A percentile compares a stretch with the other conserved stretches of the same genome.
These are phyloP conservation scores for Annulohypoxylon stygium DNA, from an alignment of 495 filamentous ascomycete genomes.

Conservation along the genomic window DNA sequence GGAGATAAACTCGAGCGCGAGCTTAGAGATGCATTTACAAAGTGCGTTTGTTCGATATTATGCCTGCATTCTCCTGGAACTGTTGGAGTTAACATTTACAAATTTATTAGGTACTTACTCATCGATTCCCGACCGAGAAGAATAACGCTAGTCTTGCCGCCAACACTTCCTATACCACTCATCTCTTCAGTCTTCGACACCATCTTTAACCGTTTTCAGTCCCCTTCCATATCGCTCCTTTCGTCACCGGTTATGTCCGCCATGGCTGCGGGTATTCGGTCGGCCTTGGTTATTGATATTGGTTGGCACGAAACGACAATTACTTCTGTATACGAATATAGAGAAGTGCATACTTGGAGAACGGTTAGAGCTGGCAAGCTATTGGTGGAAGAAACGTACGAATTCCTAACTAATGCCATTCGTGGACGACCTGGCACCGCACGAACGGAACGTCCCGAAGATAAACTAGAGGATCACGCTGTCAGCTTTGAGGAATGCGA, in stretches of 20 bases:
- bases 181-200: slow-evolving; percentile 79
- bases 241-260: slow-evolving; percentile 77
- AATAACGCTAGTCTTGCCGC: slow-evolving; percentile 78
- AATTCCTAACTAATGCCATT: slow-evolving; percentile 65
- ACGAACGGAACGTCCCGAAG: slow-evolving; percentile 44
- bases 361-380: slow-evolving; percentile 80
- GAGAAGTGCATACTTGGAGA: slow-evolving; percentile 75
- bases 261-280: slow-evolving; percentile 84
- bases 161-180: slow-evolving; percentile 80
- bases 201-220: slow-evolving; percentile 82
- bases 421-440: slow-evolving; percentile 34
- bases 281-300: slow-evolving; percentile 85
- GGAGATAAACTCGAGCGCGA: slow-evolving; percentile 90
- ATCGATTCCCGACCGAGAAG: slow-evolving; percentile 81
- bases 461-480: slow-evolving; percentile 45
- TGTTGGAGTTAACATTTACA: slow-evolving; percentile 25
- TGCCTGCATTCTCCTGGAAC: slow-evolving; percentile 4
- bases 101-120: slow-evolving; percentile 72
- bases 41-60: slow-evolving; percentile 57
- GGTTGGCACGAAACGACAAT: slow-evolving; percentile 91
- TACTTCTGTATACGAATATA: slow-evolving; percentile 87
- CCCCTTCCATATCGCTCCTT: slow-evolving; percentile 84
- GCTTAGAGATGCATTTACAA: slow-evolving; percentile 86
- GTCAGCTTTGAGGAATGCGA: slow-evolving; percentile 82
- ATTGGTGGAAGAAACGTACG: slow-evolving; percentile 76